Evolutionary conservation across 306 rosid genomes (phyloP).

Genomic region (Sicyos baderoa): DNA sequence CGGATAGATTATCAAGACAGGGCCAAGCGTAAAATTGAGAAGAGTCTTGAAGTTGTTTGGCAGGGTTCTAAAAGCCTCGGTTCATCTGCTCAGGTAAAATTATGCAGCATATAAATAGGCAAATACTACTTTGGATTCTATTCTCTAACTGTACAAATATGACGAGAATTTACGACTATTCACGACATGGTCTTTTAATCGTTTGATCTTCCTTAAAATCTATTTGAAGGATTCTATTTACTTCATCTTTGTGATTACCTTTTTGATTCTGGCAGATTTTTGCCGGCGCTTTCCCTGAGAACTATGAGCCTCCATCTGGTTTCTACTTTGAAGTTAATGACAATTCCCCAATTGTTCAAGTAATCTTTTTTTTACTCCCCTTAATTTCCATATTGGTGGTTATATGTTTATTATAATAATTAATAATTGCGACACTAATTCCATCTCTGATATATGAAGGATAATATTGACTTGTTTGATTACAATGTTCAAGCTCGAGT

Average conservation of each 20-base stretch:
- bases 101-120: neutral
- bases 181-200: neutral
- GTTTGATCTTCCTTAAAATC: neutral
- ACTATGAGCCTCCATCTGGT: slow-evolving; percentile 50
- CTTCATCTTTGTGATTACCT: slow-evolving; percentile 3
- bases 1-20: slow-evolving; percentile 52
- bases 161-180: neutral
- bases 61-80: slow-evolving; percentile 44
- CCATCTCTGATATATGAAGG: slow-evolving; percentile 26
- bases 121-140: neutral
- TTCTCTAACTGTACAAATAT: neutral
- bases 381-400: slow-evolving; percentile 6
- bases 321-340: slow-evolving; percentile 54
- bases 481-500: slow-evolving; percentile 52
- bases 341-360: slow-evolving; percentile 45
- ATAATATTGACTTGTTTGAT: slow-evolving; percentile 37
- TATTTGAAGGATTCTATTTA: neutral
- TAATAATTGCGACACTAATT: neutral
- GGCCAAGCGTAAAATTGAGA: slow-evolving; percentile 40
- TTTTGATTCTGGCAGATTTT: slow-evolving; percentile 32
- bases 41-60: slow-evolving; percentile 48
- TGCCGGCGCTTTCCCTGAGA: slow-evolving; percentile 46
- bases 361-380: slow-evolving; percentile 22
- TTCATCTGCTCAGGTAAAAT: slow-evolving; percentile 38
- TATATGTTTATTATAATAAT: neutral